Base-by-base conservation (phyloP, 176 grass and related monocot genomes). In the Thinopyrum elongatum region DNA sequence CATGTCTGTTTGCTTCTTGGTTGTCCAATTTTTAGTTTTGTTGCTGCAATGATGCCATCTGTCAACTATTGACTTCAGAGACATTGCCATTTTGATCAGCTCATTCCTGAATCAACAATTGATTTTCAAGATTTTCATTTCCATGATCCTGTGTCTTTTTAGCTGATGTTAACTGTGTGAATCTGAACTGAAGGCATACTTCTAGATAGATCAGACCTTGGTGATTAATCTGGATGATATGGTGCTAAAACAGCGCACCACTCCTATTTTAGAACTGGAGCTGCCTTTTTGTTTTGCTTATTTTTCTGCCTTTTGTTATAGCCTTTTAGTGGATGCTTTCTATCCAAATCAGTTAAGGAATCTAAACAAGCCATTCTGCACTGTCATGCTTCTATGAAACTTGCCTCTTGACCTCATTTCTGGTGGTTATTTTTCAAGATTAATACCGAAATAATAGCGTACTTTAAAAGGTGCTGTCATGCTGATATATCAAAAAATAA, bases 1-100 rank as follows among this genome's bases (percentile, higher is more conserved):
- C 5, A 53, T 1, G 34, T 72, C 34, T 78, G 23, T 31, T 78
- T 86, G 4, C n/a, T 65, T 83, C 55, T 72, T 31, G 61, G 26
- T 61, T 81, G 67, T 44, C 58, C n/a, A n/a, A 67, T 17, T 79
- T 63, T 74, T 78, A 27, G 63, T 42, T 63, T 31, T 64, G 26
- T 23, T 87, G 44, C 3, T 81, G 76, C 62, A 64, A 53, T 63
- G 29, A 30, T 66, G 6, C 63, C 38, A 29, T 81, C 74, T 76
- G 36, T 80, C 36, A 63, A 60, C 62, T 62, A 55, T 71, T 85
- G 49, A 88, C 53, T 88, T 69, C 12, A n/a, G 2, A 81, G 6
- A 70, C 13, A 10, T 22, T 53, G 0, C 74, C 9, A 4, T 69
- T 51, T 80, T 76, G 16, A 69, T 49, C 8, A 19, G 11, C 27